Percentiles rank a stretch among this genome's conserved stretches.
phyloP scores from a whole-genome alignment of 2,329 filamentous ascomycete genomes.

The Ophiostoma ips region DNA sequence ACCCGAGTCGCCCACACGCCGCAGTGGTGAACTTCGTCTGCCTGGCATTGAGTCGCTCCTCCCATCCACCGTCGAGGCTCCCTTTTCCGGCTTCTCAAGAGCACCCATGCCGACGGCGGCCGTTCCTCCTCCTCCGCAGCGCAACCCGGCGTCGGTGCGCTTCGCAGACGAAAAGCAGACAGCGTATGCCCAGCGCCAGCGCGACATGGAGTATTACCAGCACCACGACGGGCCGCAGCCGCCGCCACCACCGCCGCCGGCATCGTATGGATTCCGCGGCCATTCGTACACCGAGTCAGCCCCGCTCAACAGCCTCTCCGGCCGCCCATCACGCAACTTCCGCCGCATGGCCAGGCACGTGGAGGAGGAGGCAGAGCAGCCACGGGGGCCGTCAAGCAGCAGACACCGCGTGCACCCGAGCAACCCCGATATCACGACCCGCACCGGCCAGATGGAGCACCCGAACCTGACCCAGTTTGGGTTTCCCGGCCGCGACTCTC shows the following conservation, averaged over 20 bases:
- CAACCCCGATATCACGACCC: background rate
- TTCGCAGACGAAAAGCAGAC: background rate
- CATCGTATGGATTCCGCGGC: background rate
- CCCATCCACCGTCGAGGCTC: background rate
- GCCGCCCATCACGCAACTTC: background rate
- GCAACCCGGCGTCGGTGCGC: background rate
- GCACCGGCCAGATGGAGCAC: constrained; percentile 31
- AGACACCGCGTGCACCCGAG: background rate
- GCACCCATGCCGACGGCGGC: background rate
- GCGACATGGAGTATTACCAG: background rate
- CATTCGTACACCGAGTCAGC: background rate
- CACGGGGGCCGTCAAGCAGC: background rate
- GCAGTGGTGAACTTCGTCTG: background rate
- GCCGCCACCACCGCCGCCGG: background rate
- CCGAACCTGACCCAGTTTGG: constrained; percentile 28
- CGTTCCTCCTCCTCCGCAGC: background rate
- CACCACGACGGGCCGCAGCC: background rate
- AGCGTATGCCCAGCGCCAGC: background rate
- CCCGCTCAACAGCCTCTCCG: background rate
- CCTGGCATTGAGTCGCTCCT: background rate
- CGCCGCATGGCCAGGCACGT: background rate
- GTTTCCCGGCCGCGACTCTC: constrained; percentile 8
- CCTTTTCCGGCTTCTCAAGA: background rate
- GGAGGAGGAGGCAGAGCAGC: background rate
- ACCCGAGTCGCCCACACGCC: background rate